Evolutionary conservation across 164 flowering plant species (phyloP).

Genomic region (Kalanchoe fedtschenkoi): DNA sequence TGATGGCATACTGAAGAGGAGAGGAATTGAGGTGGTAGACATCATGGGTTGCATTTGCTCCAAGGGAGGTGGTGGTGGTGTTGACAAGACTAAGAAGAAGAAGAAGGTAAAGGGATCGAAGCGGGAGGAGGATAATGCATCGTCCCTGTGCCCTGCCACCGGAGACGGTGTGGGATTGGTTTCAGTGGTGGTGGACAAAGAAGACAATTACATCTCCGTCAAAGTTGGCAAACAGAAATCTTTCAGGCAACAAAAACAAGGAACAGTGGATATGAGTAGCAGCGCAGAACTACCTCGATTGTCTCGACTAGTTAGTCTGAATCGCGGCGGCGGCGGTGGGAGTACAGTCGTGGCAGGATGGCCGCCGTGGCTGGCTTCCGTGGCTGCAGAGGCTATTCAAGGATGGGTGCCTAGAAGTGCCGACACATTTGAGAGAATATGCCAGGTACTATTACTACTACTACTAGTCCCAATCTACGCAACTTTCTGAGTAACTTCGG

Average conservation of each 20-base stretch:
- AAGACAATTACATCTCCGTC: neutral
- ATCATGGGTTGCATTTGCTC: slow-evolving; percentile 2
- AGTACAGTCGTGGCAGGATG: neutral
- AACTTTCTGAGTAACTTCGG: too few species aligned
- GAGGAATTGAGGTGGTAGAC: neutral
- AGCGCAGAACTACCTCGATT: neutral
- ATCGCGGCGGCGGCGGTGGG: neutral
- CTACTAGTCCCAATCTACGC: neutral
- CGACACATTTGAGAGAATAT: neutral
- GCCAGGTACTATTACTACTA: neutral
- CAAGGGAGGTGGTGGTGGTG: neutral
- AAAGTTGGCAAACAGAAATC: neutral
- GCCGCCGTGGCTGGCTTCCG: neutral
- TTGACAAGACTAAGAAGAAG: neutral
- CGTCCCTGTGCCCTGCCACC: neutral
- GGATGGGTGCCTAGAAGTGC: slow-evolving; percentile 3
- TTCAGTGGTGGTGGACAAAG: neutral
- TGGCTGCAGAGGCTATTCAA: neutral
- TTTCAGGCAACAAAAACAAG: neutral
- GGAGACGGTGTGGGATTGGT: neutral
- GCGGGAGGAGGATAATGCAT: too few species aligned
- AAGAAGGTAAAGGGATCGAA: neutral
- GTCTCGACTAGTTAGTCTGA: neutral
- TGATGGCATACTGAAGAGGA: neutral
- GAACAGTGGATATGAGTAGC: neutral